These are phyloP conservation scores for Sporobolomyces phaffii DNA, from an alignment of 768 basidiomycete genomes.

Conservation along the genomic window DNA sequence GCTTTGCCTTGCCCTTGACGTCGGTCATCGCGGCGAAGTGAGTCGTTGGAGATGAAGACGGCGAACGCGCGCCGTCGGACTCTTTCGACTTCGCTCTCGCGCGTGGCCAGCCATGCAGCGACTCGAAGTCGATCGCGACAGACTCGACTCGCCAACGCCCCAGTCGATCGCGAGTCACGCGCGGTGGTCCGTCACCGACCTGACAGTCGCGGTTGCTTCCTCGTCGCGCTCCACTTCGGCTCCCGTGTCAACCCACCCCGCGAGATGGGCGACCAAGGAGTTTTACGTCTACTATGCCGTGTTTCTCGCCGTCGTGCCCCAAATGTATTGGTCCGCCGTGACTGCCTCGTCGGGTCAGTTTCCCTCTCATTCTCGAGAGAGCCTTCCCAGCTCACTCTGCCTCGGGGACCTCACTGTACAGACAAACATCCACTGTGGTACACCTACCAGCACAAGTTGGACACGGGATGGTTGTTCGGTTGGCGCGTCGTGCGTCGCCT, in stretches of 20 bases:
- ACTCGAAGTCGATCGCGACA: neutral
- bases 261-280: conserved; percentile 70
- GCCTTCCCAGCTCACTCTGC: neutral
- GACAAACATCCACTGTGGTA: conserved; percentile 26
- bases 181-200: conserved; percentile 44
- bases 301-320: conserved; percentile 58
- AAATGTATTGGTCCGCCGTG: conserved; percentile 72
- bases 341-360: conserved; percentile 62
- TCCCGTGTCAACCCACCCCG: neutral
- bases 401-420: neutral
- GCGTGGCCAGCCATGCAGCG: neutral
- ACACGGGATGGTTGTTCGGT: conserved; percentile 73
- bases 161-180: neutral
- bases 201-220: conserved; percentile 59
- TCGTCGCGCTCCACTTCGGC: conserved; percentile 39
- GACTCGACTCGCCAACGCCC: neutral
- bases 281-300: conserved; percentile 69
- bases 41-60: neutral
- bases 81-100: neutral
- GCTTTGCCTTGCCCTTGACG: neutral
- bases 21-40: neutral
- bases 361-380: neutral
- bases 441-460: conserved; percentile 57
- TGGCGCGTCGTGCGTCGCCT: conserved; percentile 62
- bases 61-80: neutral